Evolutionary conservation across 2,329 filamentous ascomycete genomes (phyloP).

Genomic region (Pseudofabraea citricarpa): DNA sequence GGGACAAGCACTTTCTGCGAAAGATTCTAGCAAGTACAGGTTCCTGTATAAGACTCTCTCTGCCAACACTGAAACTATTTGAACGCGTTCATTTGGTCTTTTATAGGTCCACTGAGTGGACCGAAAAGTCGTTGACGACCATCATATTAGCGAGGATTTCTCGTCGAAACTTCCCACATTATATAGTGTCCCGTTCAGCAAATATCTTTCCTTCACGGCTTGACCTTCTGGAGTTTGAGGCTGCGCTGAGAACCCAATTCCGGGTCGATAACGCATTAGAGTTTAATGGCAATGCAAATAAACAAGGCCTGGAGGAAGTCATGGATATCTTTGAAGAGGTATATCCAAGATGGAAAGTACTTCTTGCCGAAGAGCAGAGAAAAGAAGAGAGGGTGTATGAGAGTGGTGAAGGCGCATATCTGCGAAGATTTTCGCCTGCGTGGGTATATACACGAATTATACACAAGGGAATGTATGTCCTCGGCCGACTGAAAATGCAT

Average conservation of each 20-base stretch:
- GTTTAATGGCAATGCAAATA: conserved; percentile 65
- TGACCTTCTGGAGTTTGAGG: conserved; percentile 82
- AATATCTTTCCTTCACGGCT: conserved; percentile 80
- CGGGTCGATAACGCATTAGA: conserved; percentile 79
- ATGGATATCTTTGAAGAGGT: conserved; percentile 69
- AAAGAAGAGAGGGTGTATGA: conserved; percentile 77
- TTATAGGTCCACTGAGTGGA: conserved; percentile 95
- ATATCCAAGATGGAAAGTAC: conserved; percentile 72
- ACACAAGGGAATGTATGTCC: conserved; percentile 76
- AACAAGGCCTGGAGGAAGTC: conserved; percentile 61
- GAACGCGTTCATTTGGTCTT: conserved; percentile 94
- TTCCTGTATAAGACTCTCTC: conserved; percentile 76
- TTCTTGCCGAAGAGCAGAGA: conserved; percentile 68
- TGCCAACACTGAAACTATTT: conserved; percentile 72
- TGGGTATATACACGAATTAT: conserved; percentile 93
- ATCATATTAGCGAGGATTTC: conserved; percentile 93
- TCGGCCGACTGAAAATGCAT: conserved; percentile 80
- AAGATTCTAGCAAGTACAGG: conserved; percentile 78
- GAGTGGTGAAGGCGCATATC: conserved; percentile 79
- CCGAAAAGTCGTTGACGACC: conserved; percentile 90
- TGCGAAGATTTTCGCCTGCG: conserved; percentile 83
- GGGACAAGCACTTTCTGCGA: conserved; percentile 67
- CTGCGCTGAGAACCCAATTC: conserved; percentile 75
- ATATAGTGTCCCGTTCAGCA: conserved; percentile 82
- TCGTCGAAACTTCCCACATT: conserved; percentile 79